Evolutionary conservation across 257 asterid species (phyloP), one percentile per base, ranked within the genome.

Genomic region (Jasminum sambac): DNA sequence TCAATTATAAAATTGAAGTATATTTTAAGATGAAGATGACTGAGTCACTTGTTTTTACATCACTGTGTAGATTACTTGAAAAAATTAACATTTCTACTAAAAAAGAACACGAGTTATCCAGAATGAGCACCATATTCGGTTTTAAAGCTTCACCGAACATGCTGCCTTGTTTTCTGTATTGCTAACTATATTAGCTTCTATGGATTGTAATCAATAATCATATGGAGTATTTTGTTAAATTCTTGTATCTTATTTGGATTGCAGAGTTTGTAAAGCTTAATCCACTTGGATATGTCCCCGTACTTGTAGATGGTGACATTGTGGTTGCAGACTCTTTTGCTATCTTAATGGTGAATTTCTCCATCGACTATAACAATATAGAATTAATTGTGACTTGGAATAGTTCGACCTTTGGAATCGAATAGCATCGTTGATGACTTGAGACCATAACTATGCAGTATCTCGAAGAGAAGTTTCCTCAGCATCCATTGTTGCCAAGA

Each of bases 401-500:
- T n/a, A n/a, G 17, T n/a, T 48, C 8, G n/a, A n/a, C n/a, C 59
- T 39, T 11, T 39, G 39, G 37, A 60, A 4, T 24, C 36, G 6
- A 50, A 1, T 16, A 7, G 50, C 64, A 36, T 25, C 68, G 34
- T 44, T 44, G 26, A 62, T 77, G 46, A 36, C 36, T 30, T 50
- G 40, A 17, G 43, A 59, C 55, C 70, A 50, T 68, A 36, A 46
- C 59, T 6, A 25, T 82, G 78, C 79, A 93, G 97, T 89, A 93
- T 83, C 76, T 93, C 59, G 98, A 93, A 80, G 96, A 90, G 83
- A 93, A 86, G 83, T 90, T 80, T 79, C 98, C 98, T 43, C 94
- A 87, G 69, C 85, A 72, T 68, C 95, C 97, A 5, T 79, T 93
- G 88, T 78, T 93, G 78, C 98, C 98, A 1, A 75, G 69, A 79